phyloP scores from a whole-genome alignment of 345 rosid species.

The Mangifera indica region DNA sequence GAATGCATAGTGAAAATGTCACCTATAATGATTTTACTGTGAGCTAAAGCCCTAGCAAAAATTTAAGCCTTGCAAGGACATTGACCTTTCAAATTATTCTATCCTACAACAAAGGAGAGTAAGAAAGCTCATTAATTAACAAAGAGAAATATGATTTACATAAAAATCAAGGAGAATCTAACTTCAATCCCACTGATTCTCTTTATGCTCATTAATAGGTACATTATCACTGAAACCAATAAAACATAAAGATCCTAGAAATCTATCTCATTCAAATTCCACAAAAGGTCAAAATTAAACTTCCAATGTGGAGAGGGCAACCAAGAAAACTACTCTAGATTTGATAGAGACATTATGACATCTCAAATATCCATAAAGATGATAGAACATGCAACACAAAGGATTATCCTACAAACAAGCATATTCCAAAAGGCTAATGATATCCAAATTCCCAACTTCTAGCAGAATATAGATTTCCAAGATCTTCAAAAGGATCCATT shows the following conservation, averaged over 20 bases:
- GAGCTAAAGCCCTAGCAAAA: neutral
- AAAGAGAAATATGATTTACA: too few species aligned
- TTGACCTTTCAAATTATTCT: too few species aligned
- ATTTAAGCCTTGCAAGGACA: neutral
- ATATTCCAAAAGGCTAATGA: neutral
- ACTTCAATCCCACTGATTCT: neutral
- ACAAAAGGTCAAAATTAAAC: too few species aligned
- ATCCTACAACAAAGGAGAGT: neutral
- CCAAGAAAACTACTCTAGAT: neutral
- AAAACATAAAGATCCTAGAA: too few species aligned
- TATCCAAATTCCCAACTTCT: neutral
- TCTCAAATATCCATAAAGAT: too few species aligned
- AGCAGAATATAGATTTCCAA: neutral
- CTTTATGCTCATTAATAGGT: neutral
- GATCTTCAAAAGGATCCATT: neutral
- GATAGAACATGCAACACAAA: too few species aligned
- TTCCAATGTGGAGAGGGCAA: neutral
- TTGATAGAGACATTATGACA: too few species aligned
- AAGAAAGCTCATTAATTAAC: neutral
- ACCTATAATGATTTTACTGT: too few species aligned
- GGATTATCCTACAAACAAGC: neutral
- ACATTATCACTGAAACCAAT: neutral
- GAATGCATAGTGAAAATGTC: neutral
- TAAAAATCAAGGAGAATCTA: neutral
- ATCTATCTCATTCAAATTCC: too few species aligned